phyloP scores from a whole-genome alignment of 1,284 basidiomycete species.

The Testicularia cyperi region DNA sequence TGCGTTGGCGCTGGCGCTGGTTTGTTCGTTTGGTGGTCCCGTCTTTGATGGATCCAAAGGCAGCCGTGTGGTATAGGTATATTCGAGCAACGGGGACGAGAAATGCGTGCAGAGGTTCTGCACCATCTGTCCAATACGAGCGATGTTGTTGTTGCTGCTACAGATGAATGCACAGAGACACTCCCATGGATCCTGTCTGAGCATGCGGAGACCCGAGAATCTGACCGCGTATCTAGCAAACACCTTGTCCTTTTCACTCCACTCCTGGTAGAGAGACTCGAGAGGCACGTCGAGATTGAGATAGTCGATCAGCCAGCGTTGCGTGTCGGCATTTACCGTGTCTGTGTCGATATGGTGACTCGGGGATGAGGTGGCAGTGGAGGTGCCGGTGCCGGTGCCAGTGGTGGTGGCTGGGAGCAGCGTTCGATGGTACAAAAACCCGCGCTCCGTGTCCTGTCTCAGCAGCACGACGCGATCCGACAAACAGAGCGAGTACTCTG shows the following conservation, averaged over 20 bases:
- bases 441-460: slow-evolving; percentile 45
- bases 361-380: too few species aligned
- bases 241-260: slow-evolving; percentile 72
- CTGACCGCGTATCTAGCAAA: slow-evolving; percentile 70
- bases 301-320: slow-evolving; percentile 79
- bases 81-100: slow-evolving; percentile 66
- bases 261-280: slow-evolving; percentile 73
- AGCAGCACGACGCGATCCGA: slow-evolving; percentile 56
- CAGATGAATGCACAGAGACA: slow-evolving; percentile 75
- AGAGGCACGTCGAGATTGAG: slow-evolving; percentile 83
- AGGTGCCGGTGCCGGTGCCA: too few species aligned
- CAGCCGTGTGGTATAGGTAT: too few species aligned
- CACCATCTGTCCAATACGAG: slow-evolving; percentile 59
- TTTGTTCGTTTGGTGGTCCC: slow-evolving; percentile 41
- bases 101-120: slow-evolving; percentile 59
- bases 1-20: too few species aligned
- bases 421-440: slow-evolving; percentile 49
- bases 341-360: not conserved
- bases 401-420: slow-evolving; percentile 14
- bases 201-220: slow-evolving; percentile 68
- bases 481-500: slow-evolving; percentile 57
- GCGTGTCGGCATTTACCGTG: slow-evolving; percentile 62
- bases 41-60: slow-evolving; percentile 24
- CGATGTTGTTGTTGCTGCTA: slow-evolving; percentile 91
- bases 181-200: slow-evolving; percentile 91